These are phyloP conservation scores for Bimuria novae-zelandiae DNA, from an alignment of 2,329 filamentous ascomycete species.

Conservation along the genomic window DNA sequence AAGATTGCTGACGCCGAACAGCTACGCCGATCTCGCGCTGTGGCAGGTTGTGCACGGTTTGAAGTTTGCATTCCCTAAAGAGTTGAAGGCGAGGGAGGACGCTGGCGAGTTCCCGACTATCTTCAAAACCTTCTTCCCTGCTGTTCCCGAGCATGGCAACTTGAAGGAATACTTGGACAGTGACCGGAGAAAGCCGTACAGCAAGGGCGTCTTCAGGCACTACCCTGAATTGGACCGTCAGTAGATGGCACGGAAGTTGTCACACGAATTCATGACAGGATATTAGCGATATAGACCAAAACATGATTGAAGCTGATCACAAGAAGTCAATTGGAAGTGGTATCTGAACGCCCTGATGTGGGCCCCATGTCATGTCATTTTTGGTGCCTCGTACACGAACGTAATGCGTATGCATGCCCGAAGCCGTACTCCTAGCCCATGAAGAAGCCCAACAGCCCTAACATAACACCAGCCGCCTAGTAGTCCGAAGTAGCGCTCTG, in stretches of 20 bases:
- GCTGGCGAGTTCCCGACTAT: conserved; percentile 60
- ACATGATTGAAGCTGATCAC: conserved; percentile 24
- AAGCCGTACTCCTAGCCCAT: conserved; percentile 46
- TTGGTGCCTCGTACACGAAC: conserved; percentile 42
- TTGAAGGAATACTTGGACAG: conserved; percentile 73
- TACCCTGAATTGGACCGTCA: conserved; percentile 72
- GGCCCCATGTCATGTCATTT: conserved; percentile 45
- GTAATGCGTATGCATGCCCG: conserved; percentile 46
- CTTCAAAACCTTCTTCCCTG: conserved; percentile 65
- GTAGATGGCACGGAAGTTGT: conserved; percentile 22
- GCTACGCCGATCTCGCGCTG: conserved; percentile 73
- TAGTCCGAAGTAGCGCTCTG: conserved; percentile 78
- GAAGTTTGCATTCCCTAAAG: conserved; percentile 71
- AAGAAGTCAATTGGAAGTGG: conserved; percentile 43
- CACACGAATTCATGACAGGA: neutral
- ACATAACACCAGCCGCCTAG: conserved; percentile 60
- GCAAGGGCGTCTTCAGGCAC: conserved; percentile 69
- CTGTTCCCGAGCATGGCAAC: conserved; percentile 64
- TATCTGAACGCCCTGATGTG: conserved; percentile 40
- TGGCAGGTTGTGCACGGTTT: conserved; percentile 67
- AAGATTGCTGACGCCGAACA: neutral
- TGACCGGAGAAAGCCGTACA: conserved; percentile 65
- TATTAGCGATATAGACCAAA: neutral
- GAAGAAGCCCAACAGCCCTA: conserved; percentile 28
- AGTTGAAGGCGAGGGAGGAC: conserved; percentile 60